Base-by-base conservation (phyloP, 2,329 filamentous ascomycete species). In the Paecilomyces niveus region DNA sequence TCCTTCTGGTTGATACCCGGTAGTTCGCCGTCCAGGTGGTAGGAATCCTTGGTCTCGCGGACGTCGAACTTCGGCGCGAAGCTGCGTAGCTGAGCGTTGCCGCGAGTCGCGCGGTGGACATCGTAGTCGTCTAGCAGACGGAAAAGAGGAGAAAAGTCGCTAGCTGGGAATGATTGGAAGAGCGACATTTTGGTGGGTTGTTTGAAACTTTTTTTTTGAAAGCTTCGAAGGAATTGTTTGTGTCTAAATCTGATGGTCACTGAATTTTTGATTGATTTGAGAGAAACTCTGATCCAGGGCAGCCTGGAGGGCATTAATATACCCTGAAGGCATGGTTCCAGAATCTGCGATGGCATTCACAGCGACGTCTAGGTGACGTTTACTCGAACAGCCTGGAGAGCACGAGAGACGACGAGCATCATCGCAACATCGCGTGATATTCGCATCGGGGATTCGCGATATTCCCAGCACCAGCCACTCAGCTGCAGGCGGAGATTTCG, bases 41-140 rank as follows among this genome's bases (percentile, higher is more conserved):
- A 81, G 49, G 73, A 66, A 1, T 77, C 70, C 2, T 72, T 68
- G 26, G 67, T 72, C 65, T 81, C 79, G 58, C 74, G 74, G 53
- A 81, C 70, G 62, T 81, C 78, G 60, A 81, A 81, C 56, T 70
- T 69, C 54, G 78, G 79, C 13, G 71, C 68, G 66, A 79, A 78
- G 8, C 68, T 63, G 53, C 63, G 61, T 54, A 62, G 58, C 33
- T 31, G 22, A 21, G 58, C 11, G 26, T 62, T 57, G 58, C 49
- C 24, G 50, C 61, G 58, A 61, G 53, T 58, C 53, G 68, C 60
- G 60, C 73, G 69, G 68, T 76, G 72, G 65, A 62, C 58, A 61
- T 75, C 69, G 59, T 74, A 74, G 68, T 78, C 75, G 62, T 79
- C 76, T 55, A 80, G 67, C n/a, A 80, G 74, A 52, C 74, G 75